These are phyloP conservation scores for Solanum neorickii DNA, from an alignment of 257 asterid genomes.

Conservation along the genomic window DNA sequence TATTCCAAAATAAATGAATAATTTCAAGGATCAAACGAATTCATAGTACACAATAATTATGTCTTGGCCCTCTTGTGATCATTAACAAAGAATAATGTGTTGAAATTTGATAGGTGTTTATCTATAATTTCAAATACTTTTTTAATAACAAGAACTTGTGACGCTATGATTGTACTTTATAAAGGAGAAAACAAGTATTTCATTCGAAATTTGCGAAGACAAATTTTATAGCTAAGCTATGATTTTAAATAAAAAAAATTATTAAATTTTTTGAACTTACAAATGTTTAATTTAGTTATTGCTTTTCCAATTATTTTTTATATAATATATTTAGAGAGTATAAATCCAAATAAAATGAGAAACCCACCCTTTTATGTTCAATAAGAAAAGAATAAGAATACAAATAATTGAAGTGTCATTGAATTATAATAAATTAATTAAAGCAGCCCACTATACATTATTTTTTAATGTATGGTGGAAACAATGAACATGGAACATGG, in stretches of 20 bases:
- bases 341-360: not conserved
- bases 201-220: not conserved
- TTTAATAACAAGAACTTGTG: too few species aligned
- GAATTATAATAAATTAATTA: not conserved
- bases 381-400: not conserved
- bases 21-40: too few species aligned
- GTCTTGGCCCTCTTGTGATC: not conserved
- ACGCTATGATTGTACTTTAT: too few species aligned
- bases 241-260: too few species aligned
- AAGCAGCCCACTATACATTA: not conserved
- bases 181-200: not conserved
- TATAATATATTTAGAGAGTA: not conserved
- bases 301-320: not conserved
- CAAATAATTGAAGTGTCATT: not conserved
- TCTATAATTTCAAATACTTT: too few species aligned
- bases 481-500: not conserved
- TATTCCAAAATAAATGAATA: not conserved
- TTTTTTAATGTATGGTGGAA: not conserved
- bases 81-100: not conserved
- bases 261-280: not conserved
- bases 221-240: too few species aligned
- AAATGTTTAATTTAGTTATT: too few species aligned
- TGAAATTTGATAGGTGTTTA: too few species aligned
- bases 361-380: not conserved
- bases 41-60: not conserved